Percentiles rank a stretch among this genome's conserved stretches.
Conservation (phyloP, 441 rosid species). For the Euphorbia corollata region DNA sequence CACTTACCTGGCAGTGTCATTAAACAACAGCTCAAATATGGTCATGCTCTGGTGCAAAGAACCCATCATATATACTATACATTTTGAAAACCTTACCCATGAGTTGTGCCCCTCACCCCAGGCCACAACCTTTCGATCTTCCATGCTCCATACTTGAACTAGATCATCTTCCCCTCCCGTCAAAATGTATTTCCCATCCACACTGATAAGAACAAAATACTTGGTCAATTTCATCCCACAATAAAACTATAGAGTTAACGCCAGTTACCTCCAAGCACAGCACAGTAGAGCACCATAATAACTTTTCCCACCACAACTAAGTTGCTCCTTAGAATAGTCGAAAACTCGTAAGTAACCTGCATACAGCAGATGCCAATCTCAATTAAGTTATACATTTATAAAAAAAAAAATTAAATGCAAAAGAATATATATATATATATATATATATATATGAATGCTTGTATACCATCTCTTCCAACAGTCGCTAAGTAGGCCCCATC, state of each 20-base stretch:
- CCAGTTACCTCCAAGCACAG: constrained; percentile 88
- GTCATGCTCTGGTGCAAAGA: constrained; percentile 15
- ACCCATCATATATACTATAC: not conserved
- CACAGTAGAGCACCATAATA: constrained; percentile 89
- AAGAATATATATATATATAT: too few relatives aligned
- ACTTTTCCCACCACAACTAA: constrained; percentile 88
- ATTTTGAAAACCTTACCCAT: constrained; percentile 56
- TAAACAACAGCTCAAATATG: constrained; percentile 22
- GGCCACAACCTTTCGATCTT: constrained; percentile 93
- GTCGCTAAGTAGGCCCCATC: constrained; percentile 81
- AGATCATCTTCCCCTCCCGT: constrained; percentile 99
- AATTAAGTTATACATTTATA: constrained; percentile 6
- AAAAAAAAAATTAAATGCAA: constrained; percentile 10
- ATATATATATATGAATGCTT: constrained; percentile 14
- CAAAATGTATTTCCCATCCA: constrained; percentile 90
- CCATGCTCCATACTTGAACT: constrained; percentile 99
- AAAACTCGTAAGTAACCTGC: constrained; percentile 81
- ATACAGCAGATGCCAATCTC: constrained; percentile 21
- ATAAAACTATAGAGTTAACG: not conserved
- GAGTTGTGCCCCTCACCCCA: constrained; percentile 99
- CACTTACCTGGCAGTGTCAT: constrained; percentile 74
- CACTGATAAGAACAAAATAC: constrained; percentile 40
- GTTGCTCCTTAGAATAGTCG: constrained; percentile 79
- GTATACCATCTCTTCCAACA: constrained; percentile 95
- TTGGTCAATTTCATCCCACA: not conserved